Evolutionary conservation across 2,329 filamentous ascomycete species (phyloP), one percentile per base, ranked within the genome.

Genomic region (Hyphodiscus sp.): DNA sequence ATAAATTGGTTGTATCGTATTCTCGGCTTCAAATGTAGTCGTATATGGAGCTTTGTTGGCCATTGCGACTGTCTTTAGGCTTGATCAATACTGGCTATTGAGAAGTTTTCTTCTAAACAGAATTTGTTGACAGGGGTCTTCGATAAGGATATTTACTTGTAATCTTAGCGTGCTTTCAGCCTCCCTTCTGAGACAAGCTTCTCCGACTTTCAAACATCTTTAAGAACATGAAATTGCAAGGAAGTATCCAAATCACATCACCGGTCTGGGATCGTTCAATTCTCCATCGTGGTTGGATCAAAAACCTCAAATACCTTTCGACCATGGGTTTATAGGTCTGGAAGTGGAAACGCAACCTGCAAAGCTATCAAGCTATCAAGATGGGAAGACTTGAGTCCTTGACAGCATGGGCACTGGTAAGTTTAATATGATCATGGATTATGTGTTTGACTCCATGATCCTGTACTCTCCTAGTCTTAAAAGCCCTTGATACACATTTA

Each of bases 1-100:
- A 68, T 94, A 96, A 48, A 97, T 92, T 19, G 94, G 94, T 64
- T 91, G 88, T 52, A 99, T 87, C 47, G 90, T 88, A 65, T 87
- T 83, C 60, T 80, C 80, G 54, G 87, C 82, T 67, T 95, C 89
- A 70, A 96, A 99, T 2, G 92, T 96, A 54, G 91, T 96, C 76
- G 91, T 95, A 63, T 81, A 76, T 18, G 80, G 75, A 55, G 81
- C 73, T 69, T 82, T 83, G 57, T 73, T 79, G 52, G 83, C 79
- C 83, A 86, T 83, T 52, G 57, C 71, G 48, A 51, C 19, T 20
- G 19, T 6, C 26, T 20, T 2, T 2, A 19, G 16, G 19, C 18
- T 18, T 41, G 18, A 26, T 33, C 20, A 44, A 47, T 49, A 26
- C 13, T 50, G 41, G 45, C 41, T 47, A 29, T 38, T 45, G 30